phyloP scores from a whole-genome alignment of 2,329 filamentous ascomycete genomes.

The Fusarium sp. region DNA sequence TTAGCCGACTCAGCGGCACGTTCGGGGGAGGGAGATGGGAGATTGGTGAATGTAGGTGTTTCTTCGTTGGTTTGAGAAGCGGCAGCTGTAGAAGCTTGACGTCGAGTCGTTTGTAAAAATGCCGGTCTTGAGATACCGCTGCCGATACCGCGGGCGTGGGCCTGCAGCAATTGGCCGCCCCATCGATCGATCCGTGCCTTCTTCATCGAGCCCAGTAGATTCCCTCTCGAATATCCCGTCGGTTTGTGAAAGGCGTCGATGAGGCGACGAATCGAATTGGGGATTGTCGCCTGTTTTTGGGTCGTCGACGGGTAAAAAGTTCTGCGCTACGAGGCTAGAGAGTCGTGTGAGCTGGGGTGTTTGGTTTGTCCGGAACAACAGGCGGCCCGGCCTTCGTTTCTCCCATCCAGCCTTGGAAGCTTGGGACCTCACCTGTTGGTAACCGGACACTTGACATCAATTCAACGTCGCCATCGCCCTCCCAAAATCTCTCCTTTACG shows the following conservation, averaged over 20 bases:
- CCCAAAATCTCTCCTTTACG: conserved; percentile 40
- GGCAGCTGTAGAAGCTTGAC: conserved; percentile 49
- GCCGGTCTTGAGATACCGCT: conserved; percentile 32
- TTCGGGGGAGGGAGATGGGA: conserved; percentile 78
- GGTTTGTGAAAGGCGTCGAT: conserved; percentile 21
- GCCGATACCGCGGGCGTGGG: conserved; percentile 29
- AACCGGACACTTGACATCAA: conserved; percentile 29
- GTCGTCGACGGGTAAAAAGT: conserved; percentile 49
- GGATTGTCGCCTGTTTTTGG: conserved; percentile 23
- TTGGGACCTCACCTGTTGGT: conserved; percentile 29
- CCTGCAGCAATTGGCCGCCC: conserved; percentile 54
- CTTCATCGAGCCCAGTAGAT: conserved; percentile 51
- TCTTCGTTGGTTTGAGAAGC: conserved; percentile 38
- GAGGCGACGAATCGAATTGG: conserved; percentile 13
- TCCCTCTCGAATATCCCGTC: conserved; percentile 30
- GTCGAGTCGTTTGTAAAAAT: conserved; percentile 40
- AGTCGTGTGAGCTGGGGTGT: conserved; percentile 49
- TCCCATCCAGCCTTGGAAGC: conserved; percentile 23
- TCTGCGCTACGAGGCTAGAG: conserved; percentile 44
- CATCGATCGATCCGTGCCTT: conserved; percentile 55
- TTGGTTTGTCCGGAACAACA: conserved; percentile 38
- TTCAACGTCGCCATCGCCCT: conserved; percentile 47
- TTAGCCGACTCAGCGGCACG: conserved; percentile 81
- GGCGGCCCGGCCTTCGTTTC: conserved; percentile 38
- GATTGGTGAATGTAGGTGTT: conserved; percentile 45